Evolutionary conservation across 2,329 filamentous ascomycete genomes (phyloP).

Genomic region (Sclerotinia borealis): DNA sequence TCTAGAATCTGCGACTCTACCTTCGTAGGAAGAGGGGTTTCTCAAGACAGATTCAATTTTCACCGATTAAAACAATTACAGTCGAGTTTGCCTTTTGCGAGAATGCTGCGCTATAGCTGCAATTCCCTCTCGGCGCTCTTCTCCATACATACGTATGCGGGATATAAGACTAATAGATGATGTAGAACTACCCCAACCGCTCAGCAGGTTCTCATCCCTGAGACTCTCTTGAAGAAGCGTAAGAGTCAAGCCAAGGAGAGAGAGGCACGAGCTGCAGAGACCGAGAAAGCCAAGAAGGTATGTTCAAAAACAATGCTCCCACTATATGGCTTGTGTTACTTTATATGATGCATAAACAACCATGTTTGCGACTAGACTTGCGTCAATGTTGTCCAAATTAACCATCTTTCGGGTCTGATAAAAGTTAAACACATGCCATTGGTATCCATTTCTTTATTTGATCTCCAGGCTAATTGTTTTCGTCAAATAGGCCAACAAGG

Average conservation of each 20-base stretch:
- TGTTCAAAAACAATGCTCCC: conserved; percentile 1
- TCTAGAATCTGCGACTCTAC: conserved; percentile 20
- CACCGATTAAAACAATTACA: conserved; percentile 70
- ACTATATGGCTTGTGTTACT: not conserved
- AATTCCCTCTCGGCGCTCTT: conserved; percentile 84
- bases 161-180: conserved; percentile 70
- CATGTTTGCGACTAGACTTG: conserved; percentile 76
- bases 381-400: conserved; percentile 95
- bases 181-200: conserved; percentile 83
- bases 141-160: conserved; percentile 57
- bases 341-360: conserved; percentile 77
- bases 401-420: conserved; percentile 99
- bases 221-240: conserved; percentile 99
- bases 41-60: conserved; percentile 37
- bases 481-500: conserved; percentile 77
- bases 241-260: conserved; percentile 99
- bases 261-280: conserved; percentile 74
- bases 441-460: conserved; percentile 17
- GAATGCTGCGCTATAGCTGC: conserved; percentile 88
- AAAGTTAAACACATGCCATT: conserved; percentile 26
- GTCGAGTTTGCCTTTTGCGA: conserved; percentile 81
- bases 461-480: conserved; percentile 35
- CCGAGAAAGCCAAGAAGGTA: conserved; percentile 87
- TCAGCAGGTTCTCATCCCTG: conserved; percentile 94
- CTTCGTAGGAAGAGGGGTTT: conserved; percentile 23